Evolutionary conservation across 2,329 filamentous ascomycete species (phyloP).

Genomic region (Metarhizium sp.): DNA sequence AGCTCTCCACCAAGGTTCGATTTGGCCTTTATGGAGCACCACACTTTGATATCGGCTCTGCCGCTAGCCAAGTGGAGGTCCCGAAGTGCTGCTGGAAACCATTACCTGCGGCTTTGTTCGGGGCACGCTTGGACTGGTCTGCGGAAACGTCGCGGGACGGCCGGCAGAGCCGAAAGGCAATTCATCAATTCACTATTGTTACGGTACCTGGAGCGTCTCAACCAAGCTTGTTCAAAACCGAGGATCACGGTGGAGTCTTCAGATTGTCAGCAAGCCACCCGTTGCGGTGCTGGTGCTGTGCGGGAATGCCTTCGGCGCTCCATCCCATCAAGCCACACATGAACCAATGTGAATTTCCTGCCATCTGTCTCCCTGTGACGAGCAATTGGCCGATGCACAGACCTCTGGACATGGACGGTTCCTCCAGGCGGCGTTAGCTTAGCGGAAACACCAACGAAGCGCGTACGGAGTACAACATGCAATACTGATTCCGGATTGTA

Average conservation of each 20-base stretch:
- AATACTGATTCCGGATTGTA: not conserved
- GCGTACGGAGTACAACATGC: not conserved
- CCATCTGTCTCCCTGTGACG: not conserved
- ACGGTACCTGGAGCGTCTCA: not conserved
- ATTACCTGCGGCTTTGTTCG: not conserved
- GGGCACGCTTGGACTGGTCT: not conserved
- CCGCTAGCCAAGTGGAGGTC: not conserved
- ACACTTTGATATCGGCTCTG: not conserved
- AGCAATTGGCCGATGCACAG: slow-evolving; percentile 1
- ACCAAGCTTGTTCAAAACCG: not conserved
- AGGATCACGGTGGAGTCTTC: not conserved
- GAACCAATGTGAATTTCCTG: not conserved
- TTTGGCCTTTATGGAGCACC: not conserved
- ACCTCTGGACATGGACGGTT: not conserved
- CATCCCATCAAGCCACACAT: not conserved
- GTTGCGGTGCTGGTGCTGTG: not conserved
- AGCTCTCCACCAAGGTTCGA: not conserved
- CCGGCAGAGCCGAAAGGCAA: not conserved
- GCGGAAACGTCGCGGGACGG: not conserved
- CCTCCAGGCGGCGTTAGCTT: not conserved
- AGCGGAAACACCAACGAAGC: not conserved
- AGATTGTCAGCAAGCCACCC: not conserved
- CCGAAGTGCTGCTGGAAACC: not conserved
- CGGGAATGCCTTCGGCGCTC: not conserved
- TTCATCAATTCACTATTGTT: not conserved